Evolutionary conservation across 352 stramenopile species (phyloP).

Genomic region (Aphanomyces cochlioides): DNA sequence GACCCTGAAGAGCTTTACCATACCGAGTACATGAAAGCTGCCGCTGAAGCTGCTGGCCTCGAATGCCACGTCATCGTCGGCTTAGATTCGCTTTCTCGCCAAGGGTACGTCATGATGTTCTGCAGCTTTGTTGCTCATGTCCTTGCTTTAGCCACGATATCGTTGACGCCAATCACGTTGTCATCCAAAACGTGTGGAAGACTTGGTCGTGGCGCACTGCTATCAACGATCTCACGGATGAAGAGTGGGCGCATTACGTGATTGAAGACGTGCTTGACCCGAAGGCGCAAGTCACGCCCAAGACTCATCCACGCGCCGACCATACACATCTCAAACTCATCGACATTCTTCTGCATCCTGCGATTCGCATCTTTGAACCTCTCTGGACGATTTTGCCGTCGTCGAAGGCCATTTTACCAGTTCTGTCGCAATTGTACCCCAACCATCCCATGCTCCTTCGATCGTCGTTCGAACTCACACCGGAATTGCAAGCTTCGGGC

Average conservation of each 20-base stretch:
- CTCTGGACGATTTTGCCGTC: conserved; percentile 13
- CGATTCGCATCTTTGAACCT: conserved; percentile 19
- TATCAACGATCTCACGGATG: conserved; percentile 17
- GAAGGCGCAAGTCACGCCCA: conserved; percentile 8
- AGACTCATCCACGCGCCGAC: neutral
- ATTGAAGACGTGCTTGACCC: conserved; percentile 13
- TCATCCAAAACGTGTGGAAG: conserved; percentile 16
- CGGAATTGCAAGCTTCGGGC: conserved; percentile 7
- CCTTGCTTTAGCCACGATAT: conserved; percentile 1
- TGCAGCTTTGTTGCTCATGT: neutral
- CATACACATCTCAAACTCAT: neutral
- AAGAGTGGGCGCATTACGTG: conserved; percentile 2
- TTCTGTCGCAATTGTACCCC: conserved; percentile 7
- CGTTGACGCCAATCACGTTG: neutral
- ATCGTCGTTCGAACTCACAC: conserved; percentile 22
- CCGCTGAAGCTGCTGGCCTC: conserved; percentile 3
- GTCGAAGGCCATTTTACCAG: conserved; percentile 21
- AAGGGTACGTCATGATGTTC: neutral
- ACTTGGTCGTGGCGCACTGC: conserved; percentile 22
- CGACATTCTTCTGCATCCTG: conserved; percentile 3
- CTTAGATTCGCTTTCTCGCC: neutral
- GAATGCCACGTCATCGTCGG: conserved; percentile 10
- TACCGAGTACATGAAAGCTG: conserved; percentile 15
- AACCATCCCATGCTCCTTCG: conserved; percentile 12
- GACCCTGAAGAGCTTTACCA: conserved; percentile 19